Conservation (phyloP, 1,284 basidiomycete species). For the Ganoderma sinense region DNA sequence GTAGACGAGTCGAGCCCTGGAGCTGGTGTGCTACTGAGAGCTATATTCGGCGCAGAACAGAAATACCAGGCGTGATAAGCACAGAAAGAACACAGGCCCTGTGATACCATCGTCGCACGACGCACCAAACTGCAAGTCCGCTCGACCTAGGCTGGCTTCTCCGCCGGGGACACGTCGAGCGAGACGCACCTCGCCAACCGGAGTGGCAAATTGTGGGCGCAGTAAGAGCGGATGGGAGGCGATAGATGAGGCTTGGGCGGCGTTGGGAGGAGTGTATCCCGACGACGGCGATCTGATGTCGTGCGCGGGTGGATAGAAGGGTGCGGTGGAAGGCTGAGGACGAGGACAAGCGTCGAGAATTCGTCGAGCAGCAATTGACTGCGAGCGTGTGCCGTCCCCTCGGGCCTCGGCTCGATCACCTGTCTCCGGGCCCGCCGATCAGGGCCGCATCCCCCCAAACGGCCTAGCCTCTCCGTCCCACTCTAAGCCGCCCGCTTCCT, state of each 20-base stretch:
- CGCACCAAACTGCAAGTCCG: neutral
- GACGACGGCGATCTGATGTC: neutral
- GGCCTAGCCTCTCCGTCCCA: constrained; percentile 7
- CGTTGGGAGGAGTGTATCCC: neutral
- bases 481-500: neutral
- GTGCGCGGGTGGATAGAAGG: neutral
- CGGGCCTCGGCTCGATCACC: constrained; percentile 10
- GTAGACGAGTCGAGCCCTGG: neutral
- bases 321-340: neutral
- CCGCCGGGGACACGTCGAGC: neutral
- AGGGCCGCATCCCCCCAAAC: constrained; percentile 26
- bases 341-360: constrained; percentile 7
- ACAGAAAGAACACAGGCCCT: neutral
- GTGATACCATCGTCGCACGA: neutral
- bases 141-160: neutral
- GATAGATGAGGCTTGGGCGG: neutral
- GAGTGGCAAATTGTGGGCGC: neutral
- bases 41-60: neutral
- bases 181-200: neutral
- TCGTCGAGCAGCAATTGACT: neutral
- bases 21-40: neutral
- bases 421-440: constrained; percentile 28
- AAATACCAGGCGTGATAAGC: neutral
- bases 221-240: neutral
- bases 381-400: neutral